Percentiles rank a stretch among this genome's conserved stretches.
These are phyloP conservation scores for Ceratobasidium sp. DNA, from an alignment of 1,284 basidiomycete species.

Conservation along the genomic window DNA sequence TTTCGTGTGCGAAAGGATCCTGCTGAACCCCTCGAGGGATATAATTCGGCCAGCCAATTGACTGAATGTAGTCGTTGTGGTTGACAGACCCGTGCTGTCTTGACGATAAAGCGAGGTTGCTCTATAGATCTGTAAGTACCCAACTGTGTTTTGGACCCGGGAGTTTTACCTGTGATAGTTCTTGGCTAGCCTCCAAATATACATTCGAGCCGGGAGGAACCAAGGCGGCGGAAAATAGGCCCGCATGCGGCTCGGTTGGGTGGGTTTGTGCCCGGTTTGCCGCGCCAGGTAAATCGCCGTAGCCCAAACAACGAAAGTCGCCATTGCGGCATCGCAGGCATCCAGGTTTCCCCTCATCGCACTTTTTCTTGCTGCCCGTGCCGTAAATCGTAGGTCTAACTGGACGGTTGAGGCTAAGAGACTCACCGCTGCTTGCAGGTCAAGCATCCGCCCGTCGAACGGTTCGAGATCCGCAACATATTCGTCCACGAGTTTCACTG, in stretches of 20 bases:
- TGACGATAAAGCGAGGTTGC: neutral
- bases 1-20: neutral
- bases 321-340: conserved; percentile 5
- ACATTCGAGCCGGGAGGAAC: too few relatives aligned
- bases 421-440: conserved; percentile 21
- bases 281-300: neutral
- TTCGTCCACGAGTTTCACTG: neutral
- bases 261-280: neutral
- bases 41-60: neutral
- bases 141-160: neutral
- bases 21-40: neutral
- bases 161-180: neutral
- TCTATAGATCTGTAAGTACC: too few relatives aligned
- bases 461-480: neutral
- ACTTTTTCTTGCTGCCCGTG: conserved; percentile 16
- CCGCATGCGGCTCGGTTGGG: neutral
- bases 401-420: neutral
- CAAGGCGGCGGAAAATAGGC: neutral
- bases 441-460: conserved; percentile 20
- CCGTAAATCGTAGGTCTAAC: neutral
- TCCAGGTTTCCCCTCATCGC: conserved; percentile 3
- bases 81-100: neutral
- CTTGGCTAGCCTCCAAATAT: too few relatives aligned
- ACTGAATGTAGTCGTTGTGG: neutral
- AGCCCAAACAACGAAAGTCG: conserved; percentile 15